These are phyloP conservation scores for Naganishia sp. DNA, from an alignment of 1,284 basidiomycete species.

Conservation along the genomic window DNA sequence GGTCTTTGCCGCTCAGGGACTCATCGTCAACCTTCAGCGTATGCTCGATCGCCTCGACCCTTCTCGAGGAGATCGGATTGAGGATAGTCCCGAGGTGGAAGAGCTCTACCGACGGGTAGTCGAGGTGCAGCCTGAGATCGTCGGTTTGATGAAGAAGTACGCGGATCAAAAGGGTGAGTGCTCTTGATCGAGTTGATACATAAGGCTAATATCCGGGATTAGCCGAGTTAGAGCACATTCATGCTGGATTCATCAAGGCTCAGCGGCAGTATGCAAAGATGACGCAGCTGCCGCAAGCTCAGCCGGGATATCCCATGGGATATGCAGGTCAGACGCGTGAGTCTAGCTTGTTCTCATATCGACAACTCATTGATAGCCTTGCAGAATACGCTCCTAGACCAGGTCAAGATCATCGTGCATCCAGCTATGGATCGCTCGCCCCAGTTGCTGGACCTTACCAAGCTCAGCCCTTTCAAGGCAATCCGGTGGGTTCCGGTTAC, in stretches of 20 bases:
- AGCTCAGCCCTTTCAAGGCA: slow-evolving; percentile 24
- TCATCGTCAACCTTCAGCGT: slow-evolving; percentile 82
- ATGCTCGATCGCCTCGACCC: slow-evolving; percentile 78
- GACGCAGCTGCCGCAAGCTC: slow-evolving; percentile 38
- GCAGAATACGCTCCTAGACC: slow-evolving; percentile 34
- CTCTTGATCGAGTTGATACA: slow-evolving; percentile 28
- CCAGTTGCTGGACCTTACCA: slow-evolving; percentile 6
- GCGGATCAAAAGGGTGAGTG: slow-evolving; percentile 81
- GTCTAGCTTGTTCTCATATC: not conserved
- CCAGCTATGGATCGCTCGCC: slow-evolving; percentile 23
- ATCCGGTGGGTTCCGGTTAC: slow-evolving; percentile 15
- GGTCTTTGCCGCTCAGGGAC: slow-evolving; percentile 61
- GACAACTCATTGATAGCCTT: not conserved
- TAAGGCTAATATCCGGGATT: not conserved
- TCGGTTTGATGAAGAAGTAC: slow-evolving; percentile 96
- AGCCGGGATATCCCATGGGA: slow-evolving; percentile 21
- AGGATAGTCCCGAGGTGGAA: slow-evolving; percentile 93
- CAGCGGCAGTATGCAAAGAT: slow-evolving; percentile 53
- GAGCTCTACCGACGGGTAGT: slow-evolving; percentile 90
- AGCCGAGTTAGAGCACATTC: slow-evolving; percentile 56
- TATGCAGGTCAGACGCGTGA: slow-evolving; percentile 14
- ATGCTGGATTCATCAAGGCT: slow-evolving; percentile 52
- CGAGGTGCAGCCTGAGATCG: slow-evolving; percentile 87
- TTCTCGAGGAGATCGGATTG: slow-evolving; percentile 73
- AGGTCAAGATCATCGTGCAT: slow-evolving; percentile 32